Evolutionary conservation across 768 basidiomycete species (phyloP), one percentile per base, ranked within the genome.

Genomic region (Pleurotus cornucopiae): DNA sequence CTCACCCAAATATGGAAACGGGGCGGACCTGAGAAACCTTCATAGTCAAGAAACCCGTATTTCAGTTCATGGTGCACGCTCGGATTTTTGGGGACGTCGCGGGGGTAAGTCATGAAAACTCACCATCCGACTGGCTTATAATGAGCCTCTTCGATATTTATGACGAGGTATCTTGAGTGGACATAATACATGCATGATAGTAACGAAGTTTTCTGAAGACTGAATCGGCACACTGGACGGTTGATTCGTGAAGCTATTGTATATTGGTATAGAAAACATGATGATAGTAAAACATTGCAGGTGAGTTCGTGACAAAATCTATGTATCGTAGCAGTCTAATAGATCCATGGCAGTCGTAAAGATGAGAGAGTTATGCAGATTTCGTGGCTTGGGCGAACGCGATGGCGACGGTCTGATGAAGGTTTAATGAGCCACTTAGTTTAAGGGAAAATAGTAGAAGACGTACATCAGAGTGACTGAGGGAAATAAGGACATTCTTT

Each of bases 401-500:
- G 58, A 94, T 85, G 34, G 91, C 91, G 58, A 90, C 85, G 62
- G 83, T 91, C 89, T 92, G 23, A 34, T 7, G 44, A 54, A 59
- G 45, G 26, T 49, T 37, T 65, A 45, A 46, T 38, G 18, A 51
- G 30, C 37, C 46, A 2, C 1, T 38, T 12, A 40, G 26, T 44
- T 13, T n/a, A 25, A 30, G 43, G n/a, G 21, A 23, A 37, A 45
- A 34, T 25, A 11, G 13, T 21, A 25, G 49, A 39, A 43, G 59
- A 81, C 83, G 66, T 69, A 88, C 89, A 76, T 96, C 93, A 54
- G 94, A 95, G 73, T 99, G 96, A 63, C 90, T 93, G 62, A 99
- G 73, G 14, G 93, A 95, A 60, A 99, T 73, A 64, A 91, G 76
- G 60, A 96, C 77, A 62, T 80, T 83, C 12, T 73, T 78, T 68